Base-by-base conservation (phyloP, 1,284 basidiomycete genomes). In the Ceratobasidium sp. region DNA sequence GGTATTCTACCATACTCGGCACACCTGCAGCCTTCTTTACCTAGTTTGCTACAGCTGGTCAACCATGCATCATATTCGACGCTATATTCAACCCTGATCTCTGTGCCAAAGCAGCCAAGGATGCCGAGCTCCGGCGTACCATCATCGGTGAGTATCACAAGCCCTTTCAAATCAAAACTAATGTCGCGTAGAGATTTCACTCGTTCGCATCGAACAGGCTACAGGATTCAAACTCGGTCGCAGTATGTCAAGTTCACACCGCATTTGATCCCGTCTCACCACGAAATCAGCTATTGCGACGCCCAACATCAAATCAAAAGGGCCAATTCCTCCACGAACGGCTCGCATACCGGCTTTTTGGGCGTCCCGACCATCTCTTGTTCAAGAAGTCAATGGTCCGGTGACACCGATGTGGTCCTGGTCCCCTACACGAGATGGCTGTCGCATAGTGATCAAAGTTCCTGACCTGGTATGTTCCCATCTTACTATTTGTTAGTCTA, bases 61-160 rank as follows among this genome's bases (percentile, higher is more conserved):
- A 88, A 55, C 81, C 85, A 0, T 85, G 87, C 1, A 78, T 90
- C 50, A 88, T 92, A 3, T 89, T 92, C 75, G 92, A 92, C 78
- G 87, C 87, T 75, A 82, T 92, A 1, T 88, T 87, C 79, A 85
- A 90, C 76, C 76, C 83, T 0, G 82, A 84, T 1, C 79, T 92
- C 73, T 89, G 88, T 78, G 81, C 84, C 9, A 85, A 88, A 30
- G 80, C 84, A 0, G 81, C 87, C 52, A 86, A 82, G 69, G 88
- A 92, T 76, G 80, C 84, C 10, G 84, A 86, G 21, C 91, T 91
- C 82, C 90, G 88, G 76, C 79, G 83, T 1, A 91, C 90, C 76
- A 81, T 93, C 57, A 85, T 88, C 75, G 90, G 91, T 89, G 77
- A 72, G 82, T 80, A 32, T 32, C 61, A 45, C 28, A 34, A n/a